Evolutionary conservation across 257 asterid species (phyloP), one percentile per base, ranked within the genome.

Genomic region (Nicotiana undulata): DNA sequence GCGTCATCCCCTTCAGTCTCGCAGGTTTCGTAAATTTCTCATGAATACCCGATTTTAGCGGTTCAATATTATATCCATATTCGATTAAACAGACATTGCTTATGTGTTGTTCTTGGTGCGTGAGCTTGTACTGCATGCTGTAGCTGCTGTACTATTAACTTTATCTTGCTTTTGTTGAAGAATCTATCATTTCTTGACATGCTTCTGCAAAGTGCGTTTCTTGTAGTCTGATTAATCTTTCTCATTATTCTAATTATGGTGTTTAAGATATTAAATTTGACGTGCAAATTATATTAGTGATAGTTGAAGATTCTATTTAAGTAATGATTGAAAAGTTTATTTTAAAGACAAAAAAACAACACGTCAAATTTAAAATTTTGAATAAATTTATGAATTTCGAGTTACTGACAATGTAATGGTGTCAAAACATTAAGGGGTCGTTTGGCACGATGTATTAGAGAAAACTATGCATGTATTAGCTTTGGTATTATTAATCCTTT

Each of bases 1-100:
- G 70, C 85, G 77, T 86, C 87, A 79, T 55, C 84, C 88, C 61
- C 85, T 83, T 83, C 86, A 82, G 1, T 88, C 79, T 84, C 90
- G 85, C 82, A 88, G 98, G 97, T 94, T 76, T 40, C 68, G 61
- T 49, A 49, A 34, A 31, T 26, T 46, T 51, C 59, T 15, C 61
- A 12, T 2, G 9, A 9, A 22, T 56, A 5, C 22, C 7, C 0
- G 74, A 51, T 2, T 34, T 16, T 44, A 53, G 18, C 13, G 20
- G n/a, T 18, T 11, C 70, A 7, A 59, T 77, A 34, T 0, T 7
- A 40, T 40, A 2, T 59, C 58, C 72, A 34, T n/a, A 34, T 12
- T 13, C 20, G 63, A 56, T 3, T 56, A 18, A 59, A 9, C 15
- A 22, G 31, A 59, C 31, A 59, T 12, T 59, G 6, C 32, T 74